Conservation (phyloP, 257 asterid species). For the Verbascum thapsus region DNA sequence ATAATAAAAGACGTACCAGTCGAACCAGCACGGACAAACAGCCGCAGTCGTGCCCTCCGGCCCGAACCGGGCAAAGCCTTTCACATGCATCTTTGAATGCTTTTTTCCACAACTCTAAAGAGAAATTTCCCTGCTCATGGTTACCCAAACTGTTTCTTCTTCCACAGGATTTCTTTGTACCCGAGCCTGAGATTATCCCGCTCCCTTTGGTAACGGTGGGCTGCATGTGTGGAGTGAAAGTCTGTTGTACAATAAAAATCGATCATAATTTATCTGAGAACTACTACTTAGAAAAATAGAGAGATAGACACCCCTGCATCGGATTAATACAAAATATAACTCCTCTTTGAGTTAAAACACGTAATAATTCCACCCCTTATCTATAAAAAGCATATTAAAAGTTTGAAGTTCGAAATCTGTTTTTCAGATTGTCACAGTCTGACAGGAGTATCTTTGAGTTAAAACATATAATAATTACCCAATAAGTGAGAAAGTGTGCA, state of each 20-base stretch:
- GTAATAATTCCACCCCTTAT: no score
- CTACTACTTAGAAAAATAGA: constrained; percentile 10
- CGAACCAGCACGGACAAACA: constrained; percentile 76
- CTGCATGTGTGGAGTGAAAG: constrained; percentile 95
- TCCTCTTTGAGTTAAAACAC: no score
- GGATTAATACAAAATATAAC: no score
- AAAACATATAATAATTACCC: no score
- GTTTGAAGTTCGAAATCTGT: no score
- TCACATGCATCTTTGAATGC: constrained; percentile 93
- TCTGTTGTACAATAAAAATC: constrained; percentile 46
- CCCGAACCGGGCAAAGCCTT: constrained; percentile 89
- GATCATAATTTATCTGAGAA: constrained; percentile 15
- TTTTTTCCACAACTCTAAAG: constrained; percentile 85
- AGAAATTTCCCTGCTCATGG: constrained; percentile 71
- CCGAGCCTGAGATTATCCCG: constrained; percentile 37
- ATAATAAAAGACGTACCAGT: constrained; percentile 54
- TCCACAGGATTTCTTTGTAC: constrained; percentile 48
- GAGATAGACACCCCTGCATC: no score
- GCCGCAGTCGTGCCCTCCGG: constrained; percentile 75
- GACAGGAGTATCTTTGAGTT: no score
- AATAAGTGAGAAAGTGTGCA: no score
- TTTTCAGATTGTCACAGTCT: no score
- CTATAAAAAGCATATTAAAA: no score
- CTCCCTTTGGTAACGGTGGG: constrained; percentile 51
- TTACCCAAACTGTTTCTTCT: constrained; percentile 52